Base-by-base conservation (phyloP, 2,329 filamentous ascomycete species). In the Paecilomyces variotii region DNA sequence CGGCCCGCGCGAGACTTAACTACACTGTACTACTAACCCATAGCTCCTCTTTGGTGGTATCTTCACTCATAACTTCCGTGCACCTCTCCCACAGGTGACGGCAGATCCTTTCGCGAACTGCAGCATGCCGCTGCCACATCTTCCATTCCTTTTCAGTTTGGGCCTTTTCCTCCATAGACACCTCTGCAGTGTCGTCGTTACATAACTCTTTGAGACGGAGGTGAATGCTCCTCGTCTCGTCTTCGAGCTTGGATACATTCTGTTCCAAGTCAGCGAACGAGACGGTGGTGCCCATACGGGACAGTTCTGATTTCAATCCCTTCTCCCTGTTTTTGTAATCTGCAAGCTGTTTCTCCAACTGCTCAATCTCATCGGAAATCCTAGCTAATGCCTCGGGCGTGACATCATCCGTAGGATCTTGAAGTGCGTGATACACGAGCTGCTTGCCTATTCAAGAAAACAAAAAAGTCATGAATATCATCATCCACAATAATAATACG, bases 391-490 rank as follows among this genome's bases (percentile, higher is more conserved):
- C 70, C 58, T 81, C 78, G 6, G 80, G 73, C 2, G 77, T 77
- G 52, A 73, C 70, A 27, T 78, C 75, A 49, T 83, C 78, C 12
- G 76, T 70, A 39, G 80, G 73, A 57, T 82, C 77, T 77, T 87
- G 73, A 24, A 77, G 58, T 35, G 79, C 76, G 69, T 87, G 84
- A 67, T 86, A 87, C 60, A 87, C 83, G 45, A 79, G 75, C 65
- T 86, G 84, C 71, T 86, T 87, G 24, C 84, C 84, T 83, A 61
- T 60, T 52, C 45, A 32, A 32, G 10, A 12, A 34, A 26, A 45
- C 7, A 4, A 26, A 34, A 28, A 45, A 35, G 25, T 25, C 19
- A 28, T 45, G 3, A 56, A 10, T 24, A 25, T 28, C 32, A 7
- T 34, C 27, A 12, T 39, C 24, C 27, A 35, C 7, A 32, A 10